These are phyloP conservation scores for Russula earlei DNA, from an alignment of 768 basidiomycete species.

Conservation along the genomic window DNA sequence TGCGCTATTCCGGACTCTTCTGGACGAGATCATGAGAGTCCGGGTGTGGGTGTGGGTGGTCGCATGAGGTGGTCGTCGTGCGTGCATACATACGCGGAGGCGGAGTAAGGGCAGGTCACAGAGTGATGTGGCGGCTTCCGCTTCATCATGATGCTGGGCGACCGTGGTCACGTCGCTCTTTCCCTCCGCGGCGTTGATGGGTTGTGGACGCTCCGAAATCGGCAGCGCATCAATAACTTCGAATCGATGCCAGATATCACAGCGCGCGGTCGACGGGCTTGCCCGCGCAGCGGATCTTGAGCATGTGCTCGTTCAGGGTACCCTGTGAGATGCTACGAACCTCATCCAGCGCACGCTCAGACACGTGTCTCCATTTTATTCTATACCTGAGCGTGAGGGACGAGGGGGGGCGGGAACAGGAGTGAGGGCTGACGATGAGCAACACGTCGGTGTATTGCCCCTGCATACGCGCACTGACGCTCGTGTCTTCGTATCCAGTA, in stretches of 20 bases:
- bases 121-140: conserved; percentile 66
- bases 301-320: conserved; percentile 84
- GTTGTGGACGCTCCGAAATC: neutral
- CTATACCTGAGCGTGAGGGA: conserved; percentile 27
- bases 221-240: conserved; percentile 45
- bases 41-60: neutral
- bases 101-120: conserved; percentile 30
- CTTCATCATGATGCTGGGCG: conserved; percentile 65
- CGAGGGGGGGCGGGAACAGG: neutral
- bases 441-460: conserved; percentile 93
- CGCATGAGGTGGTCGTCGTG: neutral
- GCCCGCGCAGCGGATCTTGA: conserved; percentile 63
- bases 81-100: conserved; percentile 15
- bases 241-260: conserved; percentile 86
- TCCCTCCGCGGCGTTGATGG: neutral
- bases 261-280: conserved; percentile 66
- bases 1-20: neutral
- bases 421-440: conserved; percentile 49
- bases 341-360: conserved; percentile 68
- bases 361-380: conserved; percentile 88
- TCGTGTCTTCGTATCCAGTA: conserved; percentile 84
- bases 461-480: conserved; percentile 87
- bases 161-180: too few relatives aligned
- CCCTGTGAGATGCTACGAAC: conserved; percentile 80
- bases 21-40: neutral